phyloP scores from a whole-genome alignment of 768 basidiomycete genomes.

The Cyclocybe cylindracea region DNA sequence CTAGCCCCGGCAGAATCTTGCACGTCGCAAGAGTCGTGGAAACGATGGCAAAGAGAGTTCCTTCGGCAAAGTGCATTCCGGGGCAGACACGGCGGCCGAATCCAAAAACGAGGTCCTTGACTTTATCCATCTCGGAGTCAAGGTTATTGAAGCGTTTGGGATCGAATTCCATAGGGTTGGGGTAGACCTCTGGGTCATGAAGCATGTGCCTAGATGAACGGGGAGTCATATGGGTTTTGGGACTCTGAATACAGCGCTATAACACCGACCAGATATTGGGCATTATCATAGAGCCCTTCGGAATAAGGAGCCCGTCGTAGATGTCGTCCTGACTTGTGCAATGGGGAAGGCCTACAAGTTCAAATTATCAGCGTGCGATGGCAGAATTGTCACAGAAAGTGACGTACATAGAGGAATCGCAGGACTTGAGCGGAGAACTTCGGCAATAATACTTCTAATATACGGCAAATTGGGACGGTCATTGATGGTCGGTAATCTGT shows the following conservation, averaged over 20 bases:
- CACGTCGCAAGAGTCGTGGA: conserved; percentile 35
- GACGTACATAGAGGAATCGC: conserved; percentile 41
- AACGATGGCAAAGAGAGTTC: conserved; percentile 27
- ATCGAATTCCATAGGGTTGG: conserved; percentile 52
- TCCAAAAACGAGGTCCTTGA: conserved; percentile 38
- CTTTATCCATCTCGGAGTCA: conserved; percentile 35
- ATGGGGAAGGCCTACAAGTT: conserved; percentile 20
- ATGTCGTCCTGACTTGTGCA: conserved; percentile 17
- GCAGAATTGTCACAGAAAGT: neutral
- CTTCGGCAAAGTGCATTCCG: conserved; percentile 36
- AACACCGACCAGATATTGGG: conserved; percentile 47
- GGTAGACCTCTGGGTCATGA: conserved; percentile 54
- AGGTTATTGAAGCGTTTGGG: conserved; percentile 55
- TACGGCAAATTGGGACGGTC: conserved; percentile 53
- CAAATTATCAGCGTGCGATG: neutral
- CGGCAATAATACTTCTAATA: conserved; percentile 43
- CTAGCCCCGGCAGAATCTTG: conserved; percentile 29
- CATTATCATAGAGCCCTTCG: conserved; percentile 49
- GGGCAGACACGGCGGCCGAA: conserved; percentile 47
- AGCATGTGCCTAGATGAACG: conserved; percentile 40
- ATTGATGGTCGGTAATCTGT: conserved; percentile 36
- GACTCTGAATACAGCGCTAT: neutral
- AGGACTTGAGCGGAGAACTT: conserved; percentile 47
- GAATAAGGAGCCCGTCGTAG: conserved; percentile 21
- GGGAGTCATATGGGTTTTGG: neutral